Percentiles rank a stretch among this genome's conserved stretches.
Conservation (phyloP, 179 eudicot genomes). For the Monotropa hypopitys region DNA sequence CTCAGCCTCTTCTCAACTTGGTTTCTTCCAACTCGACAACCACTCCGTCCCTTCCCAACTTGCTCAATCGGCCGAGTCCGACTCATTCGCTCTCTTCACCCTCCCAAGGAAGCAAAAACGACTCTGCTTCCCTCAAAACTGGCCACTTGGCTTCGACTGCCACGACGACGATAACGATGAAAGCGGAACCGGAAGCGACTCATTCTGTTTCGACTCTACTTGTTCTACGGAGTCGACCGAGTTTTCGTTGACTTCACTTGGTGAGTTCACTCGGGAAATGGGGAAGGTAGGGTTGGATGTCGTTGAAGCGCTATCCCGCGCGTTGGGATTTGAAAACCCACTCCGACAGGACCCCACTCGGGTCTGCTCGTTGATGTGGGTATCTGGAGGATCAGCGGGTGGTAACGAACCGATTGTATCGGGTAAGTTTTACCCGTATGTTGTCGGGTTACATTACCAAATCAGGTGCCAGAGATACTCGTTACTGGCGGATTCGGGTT, state of each 20-base stretch:
- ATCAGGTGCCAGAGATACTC: conserved; percentile 26
- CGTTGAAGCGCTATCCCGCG: conserved; percentile 32
- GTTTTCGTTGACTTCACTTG: conserved; percentile 23
- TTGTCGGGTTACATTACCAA: conserved; percentile 59
- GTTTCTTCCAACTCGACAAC: conserved; percentile 58
- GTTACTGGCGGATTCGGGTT: conserved; percentile 48
- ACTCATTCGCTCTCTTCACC: conserved; percentile 38
- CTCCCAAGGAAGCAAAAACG: conserved; percentile 25
- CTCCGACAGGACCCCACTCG: conserved; percentile 15
- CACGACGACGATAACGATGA: conserved; percentile 24
- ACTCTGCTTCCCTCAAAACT: conserved; percentile 31
- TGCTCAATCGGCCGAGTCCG: conserved; percentile 46
- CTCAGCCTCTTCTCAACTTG: conserved; percentile 27
- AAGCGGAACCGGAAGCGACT: conserved; percentile 6
- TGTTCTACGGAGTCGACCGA: conserved; percentile 18
- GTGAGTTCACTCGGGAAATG: conserved; percentile 45
- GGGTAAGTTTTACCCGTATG: conserved; percentile 63
- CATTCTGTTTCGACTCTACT: conserved; percentile 40
- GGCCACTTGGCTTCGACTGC: conserved; percentile 53
- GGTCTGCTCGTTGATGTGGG: conserved; percentile 52
- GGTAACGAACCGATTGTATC: conserved; percentile 7
- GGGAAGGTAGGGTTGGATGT: conserved; percentile 49
- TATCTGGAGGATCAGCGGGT: conserved; percentile 20
- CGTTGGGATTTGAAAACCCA: conserved; percentile 42
- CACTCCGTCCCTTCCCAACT: conserved; percentile 37